Conservation (phyloP, 225 moss, liverwort and hornwort genomes). For the Marchantia paleacea region DNA sequence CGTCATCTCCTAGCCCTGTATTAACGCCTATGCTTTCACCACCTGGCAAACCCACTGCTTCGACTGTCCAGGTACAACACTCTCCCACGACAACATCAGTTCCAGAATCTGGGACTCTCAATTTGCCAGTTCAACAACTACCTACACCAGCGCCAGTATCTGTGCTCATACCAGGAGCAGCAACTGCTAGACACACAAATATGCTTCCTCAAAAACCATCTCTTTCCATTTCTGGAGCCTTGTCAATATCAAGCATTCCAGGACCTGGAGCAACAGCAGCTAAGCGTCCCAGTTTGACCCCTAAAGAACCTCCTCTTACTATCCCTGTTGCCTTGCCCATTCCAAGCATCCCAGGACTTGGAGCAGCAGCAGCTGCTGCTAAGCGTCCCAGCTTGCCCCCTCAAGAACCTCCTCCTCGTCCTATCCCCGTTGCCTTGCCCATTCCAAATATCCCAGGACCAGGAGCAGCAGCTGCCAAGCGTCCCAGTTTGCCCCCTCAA, state of each 20-base stretch:
- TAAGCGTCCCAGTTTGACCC: not conserved
- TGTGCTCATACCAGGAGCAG: not conserved
- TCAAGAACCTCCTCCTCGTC: not conserved
- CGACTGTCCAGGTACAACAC: no score
- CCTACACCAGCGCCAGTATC: not conserved
- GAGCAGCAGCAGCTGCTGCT: not conserved
- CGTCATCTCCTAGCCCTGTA: not conserved
- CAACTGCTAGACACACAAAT: not conserved
- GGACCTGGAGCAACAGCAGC: conserved; percentile 1
- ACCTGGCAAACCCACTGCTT: not conserved
- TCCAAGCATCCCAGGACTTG: not conserved
- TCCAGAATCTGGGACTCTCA: not conserved
- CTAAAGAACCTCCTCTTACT: not conserved
- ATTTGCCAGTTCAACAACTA: no score
- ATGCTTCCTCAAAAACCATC: not conserved
- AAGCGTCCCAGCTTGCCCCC: not conserved
- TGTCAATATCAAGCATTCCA: not conserved
- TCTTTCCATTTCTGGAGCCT: not conserved
- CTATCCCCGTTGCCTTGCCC: not conserved
- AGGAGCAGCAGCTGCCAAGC: not conserved
- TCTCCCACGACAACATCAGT: not conserved
- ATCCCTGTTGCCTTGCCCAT: not conserved
- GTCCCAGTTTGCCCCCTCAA: not conserved
- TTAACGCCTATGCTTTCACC: not conserved
- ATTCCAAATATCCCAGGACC: conserved; percentile 12